phyloP scores from a whole-genome alignment of 2,329 filamentous ascomycete genomes.

The Ophiostoma sp. region DNA sequence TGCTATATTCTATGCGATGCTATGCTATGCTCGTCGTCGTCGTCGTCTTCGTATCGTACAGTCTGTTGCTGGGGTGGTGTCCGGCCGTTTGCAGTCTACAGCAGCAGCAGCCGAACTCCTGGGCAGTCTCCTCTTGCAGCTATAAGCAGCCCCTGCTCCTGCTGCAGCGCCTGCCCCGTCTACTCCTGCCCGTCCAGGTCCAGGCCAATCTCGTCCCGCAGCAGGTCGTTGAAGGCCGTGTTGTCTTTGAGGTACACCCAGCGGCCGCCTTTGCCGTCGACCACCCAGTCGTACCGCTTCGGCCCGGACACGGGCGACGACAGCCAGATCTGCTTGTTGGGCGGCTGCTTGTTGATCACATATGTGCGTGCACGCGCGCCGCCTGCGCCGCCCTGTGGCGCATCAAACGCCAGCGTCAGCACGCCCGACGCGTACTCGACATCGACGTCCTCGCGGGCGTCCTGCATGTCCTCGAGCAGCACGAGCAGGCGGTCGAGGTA shows the following conservation, averaged over 20 bases:
- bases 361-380: slow-evolving; percentile 66
- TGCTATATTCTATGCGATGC: background rate
- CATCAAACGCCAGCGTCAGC: slow-evolving; percentile 24
- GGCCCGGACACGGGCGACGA: slow-evolving; percentile 86
- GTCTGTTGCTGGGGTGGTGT: background rate
- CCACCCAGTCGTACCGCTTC: slow-evolving; percentile 88
- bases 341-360: slow-evolving; percentile 96
- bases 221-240: slow-evolving; percentile 64
- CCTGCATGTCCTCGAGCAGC: slow-evolving; percentile 68
- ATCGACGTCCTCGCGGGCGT: slow-evolving; percentile 70
- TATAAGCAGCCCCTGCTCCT: slow-evolving; percentile 24
- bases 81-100: too few relatives aligned
- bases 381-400: background rate
- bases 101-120: too few relatives aligned
- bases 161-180: background rate
- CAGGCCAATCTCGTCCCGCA: slow-evolving; percentile 71
- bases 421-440: slow-evolving; percentile 64
- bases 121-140: too few relatives aligned
- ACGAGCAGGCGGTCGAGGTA: slow-evolving; percentile 59
- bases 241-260: slow-evolving; percentile 90
- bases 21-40: background rate
- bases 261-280: slow-evolving; percentile 41
- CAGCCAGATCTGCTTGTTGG: slow-evolving; percentile 96
- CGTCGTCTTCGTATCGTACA: background rate
- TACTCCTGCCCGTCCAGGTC: slow-evolving; percentile 40